phyloP scores from a whole-genome alignment of 768 basidiomycete genomes.

The Agaricus subrufescens region DNA sequence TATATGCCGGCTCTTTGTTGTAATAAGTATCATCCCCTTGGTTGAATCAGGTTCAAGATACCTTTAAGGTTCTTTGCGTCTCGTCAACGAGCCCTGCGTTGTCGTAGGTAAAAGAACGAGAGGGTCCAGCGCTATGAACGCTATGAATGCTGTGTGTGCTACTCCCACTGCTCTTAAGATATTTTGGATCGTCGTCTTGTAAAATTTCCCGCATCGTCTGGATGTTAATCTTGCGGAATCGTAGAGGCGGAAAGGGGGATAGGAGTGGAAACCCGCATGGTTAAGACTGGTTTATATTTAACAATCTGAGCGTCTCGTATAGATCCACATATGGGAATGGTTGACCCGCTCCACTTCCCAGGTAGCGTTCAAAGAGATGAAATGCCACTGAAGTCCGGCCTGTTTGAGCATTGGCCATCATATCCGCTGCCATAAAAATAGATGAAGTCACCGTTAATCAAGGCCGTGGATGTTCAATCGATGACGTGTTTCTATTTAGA shows the following conservation, averaged over 20 bases:
- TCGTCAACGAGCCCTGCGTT: background rate
- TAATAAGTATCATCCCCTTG: background rate
- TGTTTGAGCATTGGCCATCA: background rate
- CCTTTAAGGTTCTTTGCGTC: background rate
- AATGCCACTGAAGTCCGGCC: background rate
- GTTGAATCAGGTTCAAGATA: background rate
- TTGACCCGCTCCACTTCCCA: no score
- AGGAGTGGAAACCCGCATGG: no score
- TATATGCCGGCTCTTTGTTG: constrained; percentile 40
- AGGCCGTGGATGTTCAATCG: background rate
- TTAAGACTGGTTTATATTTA: no score
- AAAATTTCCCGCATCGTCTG: background rate
- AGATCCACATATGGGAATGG: no score
- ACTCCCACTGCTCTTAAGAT: background rate
- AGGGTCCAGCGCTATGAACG: background rate
- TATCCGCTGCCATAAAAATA: background rate
- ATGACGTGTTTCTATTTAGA: no score
- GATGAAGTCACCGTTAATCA: background rate
- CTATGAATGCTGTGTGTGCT: no score
- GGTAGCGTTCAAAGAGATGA: no score
- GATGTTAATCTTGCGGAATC: no score
- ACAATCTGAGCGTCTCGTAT: no score
- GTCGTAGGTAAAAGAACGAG: background rate
- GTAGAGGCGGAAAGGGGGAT: no score
- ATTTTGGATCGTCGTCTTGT: background rate